phyloP scores from a whole-genome alignment of 495 filamentous ascomycete species.

The Pyrenopolyporus hunteri region DNA sequence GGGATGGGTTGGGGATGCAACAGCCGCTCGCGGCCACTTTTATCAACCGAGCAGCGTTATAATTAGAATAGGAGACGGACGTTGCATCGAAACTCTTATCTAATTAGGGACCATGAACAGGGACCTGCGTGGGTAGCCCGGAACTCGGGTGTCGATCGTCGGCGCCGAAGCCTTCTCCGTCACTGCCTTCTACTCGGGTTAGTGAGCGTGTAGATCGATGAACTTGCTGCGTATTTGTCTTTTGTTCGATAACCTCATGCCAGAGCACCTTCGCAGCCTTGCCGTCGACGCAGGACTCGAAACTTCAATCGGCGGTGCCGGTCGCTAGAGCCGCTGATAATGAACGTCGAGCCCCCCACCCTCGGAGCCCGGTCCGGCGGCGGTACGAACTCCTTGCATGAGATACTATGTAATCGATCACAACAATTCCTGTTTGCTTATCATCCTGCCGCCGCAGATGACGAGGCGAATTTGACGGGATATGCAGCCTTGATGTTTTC shows the following conservation, averaged over 20 bases:
- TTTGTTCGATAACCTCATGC: neutral
- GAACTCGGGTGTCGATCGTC: no score
- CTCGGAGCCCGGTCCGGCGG: conserved; percentile 31
- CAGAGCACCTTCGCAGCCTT: neutral
- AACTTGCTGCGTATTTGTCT: neutral
- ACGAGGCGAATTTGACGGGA: neutral
- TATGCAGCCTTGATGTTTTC: neutral
- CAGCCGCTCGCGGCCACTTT: no score
- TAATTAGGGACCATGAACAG: no score
- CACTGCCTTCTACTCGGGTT: neutral
- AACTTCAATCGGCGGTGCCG: conserved; percentile 7
- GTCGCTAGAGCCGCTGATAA: conserved; percentile 13
- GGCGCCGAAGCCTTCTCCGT: neutral
- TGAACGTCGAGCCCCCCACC: conserved; percentile 16
- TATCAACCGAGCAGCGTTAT: no score
- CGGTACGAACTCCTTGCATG: conserved; percentile 5
- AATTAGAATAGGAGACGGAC: no score
- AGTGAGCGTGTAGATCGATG: neutral
- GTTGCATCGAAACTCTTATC: no score
- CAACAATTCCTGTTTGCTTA: conserved; percentile 5
- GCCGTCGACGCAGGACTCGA: neutral
- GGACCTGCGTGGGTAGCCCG: no score
- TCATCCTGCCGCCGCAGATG: neutral
- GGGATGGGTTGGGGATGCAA: neutral
- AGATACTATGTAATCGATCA: conserved; percentile 9